These are phyloP conservation scores for Nicotiana benthamiana DNA, from an alignment of 257 asterid species.

Conservation along the genomic window DNA sequence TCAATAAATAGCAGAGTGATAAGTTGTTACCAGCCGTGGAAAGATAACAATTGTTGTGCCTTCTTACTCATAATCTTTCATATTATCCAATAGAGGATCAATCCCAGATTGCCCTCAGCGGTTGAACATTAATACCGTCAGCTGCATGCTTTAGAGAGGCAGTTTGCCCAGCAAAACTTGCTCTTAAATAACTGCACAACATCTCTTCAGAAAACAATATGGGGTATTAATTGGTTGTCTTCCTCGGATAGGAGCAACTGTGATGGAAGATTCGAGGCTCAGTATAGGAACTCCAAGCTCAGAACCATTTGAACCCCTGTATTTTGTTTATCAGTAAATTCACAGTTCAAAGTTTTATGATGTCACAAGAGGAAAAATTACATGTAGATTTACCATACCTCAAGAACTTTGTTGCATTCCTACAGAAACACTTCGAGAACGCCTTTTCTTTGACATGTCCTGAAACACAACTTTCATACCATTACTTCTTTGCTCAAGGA, in stretches of 20 bases:
- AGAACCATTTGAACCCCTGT: not conserved
- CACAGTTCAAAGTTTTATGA: not conserved
- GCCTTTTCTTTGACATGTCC: conserved; percentile 55
- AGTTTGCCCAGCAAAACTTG: not conserved
- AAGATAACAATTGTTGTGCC: not conserved
- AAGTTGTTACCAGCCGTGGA: not conserved
- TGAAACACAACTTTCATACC: conserved; percentile 6
- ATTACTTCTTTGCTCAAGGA: not conserved
- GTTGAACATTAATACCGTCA: not conserved
- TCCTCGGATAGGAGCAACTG: not conserved
- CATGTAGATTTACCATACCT: conserved; percentile 18
- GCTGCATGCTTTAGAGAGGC: not conserved
- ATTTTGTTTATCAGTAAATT: not conserved
- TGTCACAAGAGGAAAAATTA: not conserved
- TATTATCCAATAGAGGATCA: not conserved
- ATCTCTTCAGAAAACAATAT: not conserved
- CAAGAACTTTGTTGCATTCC: conserved; percentile 35
- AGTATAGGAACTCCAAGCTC: not conserved
- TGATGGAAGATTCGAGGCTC: not conserved
- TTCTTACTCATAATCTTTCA: not conserved
- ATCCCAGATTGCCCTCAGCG: not conserved
- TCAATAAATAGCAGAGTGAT: not conserved
- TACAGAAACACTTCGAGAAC: conserved; percentile 62
- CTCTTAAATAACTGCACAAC: not conserved
- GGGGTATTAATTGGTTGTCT: not conserved